A percentile compares a stretch with the other conserved stretches of the same genome.
phyloP scores from a whole-genome alignment of 129 eudicot genomes.

The Erigeron canadensis region DNA sequence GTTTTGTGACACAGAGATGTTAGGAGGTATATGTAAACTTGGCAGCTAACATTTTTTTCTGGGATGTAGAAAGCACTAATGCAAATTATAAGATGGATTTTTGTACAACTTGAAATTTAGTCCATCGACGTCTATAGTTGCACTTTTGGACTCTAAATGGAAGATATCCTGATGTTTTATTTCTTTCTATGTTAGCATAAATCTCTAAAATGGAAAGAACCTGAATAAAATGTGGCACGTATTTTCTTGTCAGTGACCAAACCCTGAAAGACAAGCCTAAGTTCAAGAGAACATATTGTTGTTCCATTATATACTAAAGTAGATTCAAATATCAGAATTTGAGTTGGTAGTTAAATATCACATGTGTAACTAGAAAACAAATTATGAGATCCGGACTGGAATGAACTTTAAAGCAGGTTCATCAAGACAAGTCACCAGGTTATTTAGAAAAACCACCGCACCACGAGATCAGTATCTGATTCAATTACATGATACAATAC shows the following conservation, averaged over 20 bases:
- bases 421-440: not conserved
- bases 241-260: conserved; percentile 1
- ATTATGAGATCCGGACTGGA: not conserved
- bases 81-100: not conserved
- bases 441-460: not conserved
- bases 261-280: conserved; percentile 1
- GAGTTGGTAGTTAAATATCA: too few relatives aligned
- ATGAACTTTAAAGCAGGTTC: not conserved
- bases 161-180: not conserved
- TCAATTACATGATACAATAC: not conserved
- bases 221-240: not conserved
- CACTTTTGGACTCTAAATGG: not conserved
- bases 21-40: conserved; percentile 11
- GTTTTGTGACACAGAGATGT: not conserved
- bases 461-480: not conserved
- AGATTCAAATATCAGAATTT: not conserved
- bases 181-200: not conserved
- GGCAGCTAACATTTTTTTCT: not conserved
- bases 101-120: conserved; percentile 3
- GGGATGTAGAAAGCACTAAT: not conserved
- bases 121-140: not conserved
- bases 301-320: conserved; percentile 5
- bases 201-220: too few relatives aligned
- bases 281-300: not conserved
- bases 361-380: not conserved